phyloP scores from a whole-genome alignment of 2,329 filamentous ascomycete species.

The Polychaeton citri region DNA sequence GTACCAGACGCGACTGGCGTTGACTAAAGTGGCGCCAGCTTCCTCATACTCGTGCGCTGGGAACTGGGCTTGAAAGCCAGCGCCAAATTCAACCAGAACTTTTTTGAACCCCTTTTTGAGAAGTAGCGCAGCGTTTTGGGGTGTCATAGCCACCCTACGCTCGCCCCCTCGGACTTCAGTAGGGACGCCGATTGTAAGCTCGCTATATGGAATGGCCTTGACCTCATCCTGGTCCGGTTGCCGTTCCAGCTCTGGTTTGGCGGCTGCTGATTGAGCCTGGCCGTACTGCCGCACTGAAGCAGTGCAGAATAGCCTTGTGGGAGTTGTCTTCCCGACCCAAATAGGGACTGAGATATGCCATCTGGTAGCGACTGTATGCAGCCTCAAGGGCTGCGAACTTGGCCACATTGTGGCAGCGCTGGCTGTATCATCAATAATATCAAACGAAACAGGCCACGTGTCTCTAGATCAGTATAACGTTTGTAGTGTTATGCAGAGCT shows the following conservation, averaged over 20 bases:
- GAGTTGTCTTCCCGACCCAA: too few relatives aligned
- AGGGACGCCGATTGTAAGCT: slow-evolving; percentile 66
- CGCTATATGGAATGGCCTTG: slow-evolving; percentile 45
- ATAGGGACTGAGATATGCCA: background rate
- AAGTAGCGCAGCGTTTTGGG: slow-evolving; percentile 66
- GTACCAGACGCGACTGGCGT: slow-evolving; percentile 56
- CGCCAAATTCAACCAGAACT: slow-evolving; percentile 66
- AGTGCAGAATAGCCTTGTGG: slow-evolving; percentile 10
- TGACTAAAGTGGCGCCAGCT: slow-evolving; percentile 66
- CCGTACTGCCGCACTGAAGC: slow-evolving; percentile 8
- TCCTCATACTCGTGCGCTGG: slow-evolving; percentile 62
- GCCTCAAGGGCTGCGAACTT: slow-evolving; percentile 15
- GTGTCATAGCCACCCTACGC: slow-evolving; percentile 71
- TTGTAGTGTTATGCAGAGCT: too few relatives aligned
- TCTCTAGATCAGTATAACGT: too few relatives aligned
- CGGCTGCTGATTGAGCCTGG: slow-evolving; percentile 6
- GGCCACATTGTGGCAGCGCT: slow-evolving; percentile 17
- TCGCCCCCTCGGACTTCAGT: slow-evolving; percentile 67
- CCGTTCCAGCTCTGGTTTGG: slow-evolving; percentile 2
- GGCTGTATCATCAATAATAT: slow-evolving; percentile 12
- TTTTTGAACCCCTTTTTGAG: slow-evolving; percentile 74
- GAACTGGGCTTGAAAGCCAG: slow-evolving; percentile 66
- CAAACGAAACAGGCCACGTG: too few relatives aligned
- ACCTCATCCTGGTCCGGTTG: slow-evolving; percentile 7
- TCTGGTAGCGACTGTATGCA: slow-evolving; percentile 3